Evolutionary conservation across 768 basidiomycete genomes (phyloP).

Genomic region (Kondoa malvinella): DNA sequence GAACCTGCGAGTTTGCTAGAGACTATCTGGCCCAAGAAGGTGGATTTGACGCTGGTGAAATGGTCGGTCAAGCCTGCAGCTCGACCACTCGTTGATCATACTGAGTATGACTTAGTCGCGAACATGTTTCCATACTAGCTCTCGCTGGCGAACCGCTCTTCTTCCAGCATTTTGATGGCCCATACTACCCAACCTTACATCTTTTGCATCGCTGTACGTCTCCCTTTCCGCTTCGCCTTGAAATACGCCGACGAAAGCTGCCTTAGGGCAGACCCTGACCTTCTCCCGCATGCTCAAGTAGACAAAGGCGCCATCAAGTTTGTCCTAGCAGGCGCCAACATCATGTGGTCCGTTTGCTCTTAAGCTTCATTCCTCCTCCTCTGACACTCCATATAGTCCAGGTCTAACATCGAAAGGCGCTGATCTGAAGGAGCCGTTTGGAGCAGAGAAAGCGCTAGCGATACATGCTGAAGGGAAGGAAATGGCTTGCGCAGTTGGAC

Average conservation of each 20-base stretch:
- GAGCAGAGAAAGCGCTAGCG: constrained; percentile 62
- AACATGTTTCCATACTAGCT: constrained; percentile 84
- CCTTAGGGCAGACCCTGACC: constrained; percentile 54
- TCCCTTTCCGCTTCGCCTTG: constrained; percentile 7
- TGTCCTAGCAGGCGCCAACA: constrained; percentile 76
- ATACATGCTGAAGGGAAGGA: constrained; percentile 93
- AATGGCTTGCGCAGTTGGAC: constrained; percentile 68
- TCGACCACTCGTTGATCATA: neutral
- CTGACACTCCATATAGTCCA: constrained; percentile 37
- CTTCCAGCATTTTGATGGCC: constrained; percentile 93
- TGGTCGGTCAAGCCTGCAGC: constrained; percentile 42
- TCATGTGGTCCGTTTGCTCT: constrained; percentile 50
- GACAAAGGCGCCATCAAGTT: constrained; percentile 98
- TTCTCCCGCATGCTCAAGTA: constrained; percentile 71
- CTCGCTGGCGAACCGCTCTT: constrained; percentile 72
- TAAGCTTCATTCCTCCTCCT: neutral
- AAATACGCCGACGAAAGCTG: neutral
- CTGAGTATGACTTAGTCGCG: constrained; percentile 46
- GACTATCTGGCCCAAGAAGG: constrained; percentile 96
- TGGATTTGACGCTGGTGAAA: constrained; percentile 76
- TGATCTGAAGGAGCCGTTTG: constrained; percentile 37
- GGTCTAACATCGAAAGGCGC: constrained; percentile 70
- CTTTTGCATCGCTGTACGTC: constrained; percentile 75
- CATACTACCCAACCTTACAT: constrained; percentile 71
- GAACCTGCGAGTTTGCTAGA: constrained; percentile 57